Evolutionary conservation across 2,329 filamentous ascomycete genomes (phyloP).

Genomic region (Podosphaera xanthii): DNA sequence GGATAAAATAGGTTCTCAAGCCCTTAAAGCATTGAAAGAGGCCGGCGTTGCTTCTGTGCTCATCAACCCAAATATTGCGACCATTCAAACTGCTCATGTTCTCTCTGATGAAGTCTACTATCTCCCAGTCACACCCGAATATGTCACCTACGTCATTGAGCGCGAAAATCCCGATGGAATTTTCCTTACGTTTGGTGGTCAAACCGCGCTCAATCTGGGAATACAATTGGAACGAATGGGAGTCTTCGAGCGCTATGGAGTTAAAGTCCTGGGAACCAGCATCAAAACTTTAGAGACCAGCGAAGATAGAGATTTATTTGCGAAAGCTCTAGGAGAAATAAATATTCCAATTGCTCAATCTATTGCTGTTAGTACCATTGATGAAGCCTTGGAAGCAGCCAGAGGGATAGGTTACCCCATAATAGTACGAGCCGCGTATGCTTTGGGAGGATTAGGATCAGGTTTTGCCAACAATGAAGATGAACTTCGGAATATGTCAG

Average conservation of each 20-base stretch:
- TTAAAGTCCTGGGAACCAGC: conserved; percentile 87
- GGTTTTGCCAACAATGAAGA: conserved; percentile 89
- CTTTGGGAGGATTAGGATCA: conserved; percentile 83
- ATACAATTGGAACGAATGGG: conserved; percentile 95
- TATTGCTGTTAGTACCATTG: conserved; percentile 73
- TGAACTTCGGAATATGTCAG: conserved; percentile 81
- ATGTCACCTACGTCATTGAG: conserved; percentile 93
- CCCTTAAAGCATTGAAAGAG: conserved; percentile 90
- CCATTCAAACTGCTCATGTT: conserved; percentile 90
- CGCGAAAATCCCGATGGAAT: conserved; percentile 89
- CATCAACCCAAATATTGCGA: conserved; percentile 96
- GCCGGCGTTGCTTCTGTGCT: conserved; percentile 77
- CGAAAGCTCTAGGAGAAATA: conserved; percentile 89
- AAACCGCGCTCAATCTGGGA: conserved; percentile 90
- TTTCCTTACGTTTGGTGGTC: conserved; percentile 89
- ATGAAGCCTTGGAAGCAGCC: conserved; percentile 77
- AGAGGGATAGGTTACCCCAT: conserved; percentile 82
- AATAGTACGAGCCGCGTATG: conserved; percentile 92
- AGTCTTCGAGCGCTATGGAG: conserved; percentile 82
- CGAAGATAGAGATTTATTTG: conserved; percentile 89
- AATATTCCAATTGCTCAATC: conserved; percentile 94
- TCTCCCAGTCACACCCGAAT: conserved; percentile 90
- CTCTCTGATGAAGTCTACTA: conserved; percentile 97
- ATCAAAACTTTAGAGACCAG: conserved; percentile 83
- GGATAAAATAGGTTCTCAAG: conserved; percentile 53